Conservation (phyloP, 2,329 filamentous ascomycete genomes). For the Aspergillus fijiensis region DNA sequence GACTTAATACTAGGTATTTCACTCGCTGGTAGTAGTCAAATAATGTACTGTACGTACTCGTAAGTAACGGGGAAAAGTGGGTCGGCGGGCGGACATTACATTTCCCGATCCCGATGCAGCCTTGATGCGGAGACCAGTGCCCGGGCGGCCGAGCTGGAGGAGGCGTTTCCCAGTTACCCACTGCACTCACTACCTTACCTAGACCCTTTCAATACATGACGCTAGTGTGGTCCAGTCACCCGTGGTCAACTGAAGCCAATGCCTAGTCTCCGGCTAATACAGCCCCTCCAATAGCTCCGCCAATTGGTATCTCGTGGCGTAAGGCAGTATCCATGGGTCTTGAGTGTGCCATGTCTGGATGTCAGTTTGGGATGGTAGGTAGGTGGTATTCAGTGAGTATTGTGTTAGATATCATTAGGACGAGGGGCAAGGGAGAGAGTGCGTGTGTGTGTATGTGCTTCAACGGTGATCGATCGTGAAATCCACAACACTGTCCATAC, state of each 20-base stretch:
- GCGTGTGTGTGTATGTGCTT: not conserved
- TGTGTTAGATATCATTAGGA: not conserved
- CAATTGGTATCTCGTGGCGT: conserved; percentile 19
- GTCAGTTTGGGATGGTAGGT: not conserved
- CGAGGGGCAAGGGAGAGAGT: not conserved
- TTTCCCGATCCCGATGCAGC: not conserved
- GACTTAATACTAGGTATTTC: no score
- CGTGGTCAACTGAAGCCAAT: conserved; percentile 18
- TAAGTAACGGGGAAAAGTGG: not conserved
- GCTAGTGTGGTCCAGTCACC: not conserved
- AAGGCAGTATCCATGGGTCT: conserved; percentile 10
- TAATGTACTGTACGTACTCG: not conserved
- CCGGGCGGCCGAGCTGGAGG: not conserved
- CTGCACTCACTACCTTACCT: not conserved
- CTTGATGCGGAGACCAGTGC: not conserved
- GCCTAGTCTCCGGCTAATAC: conserved; percentile 13
- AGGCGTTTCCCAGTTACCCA: not conserved
- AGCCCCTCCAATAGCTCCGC: conserved; percentile 12
- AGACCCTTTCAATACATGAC: conserved; percentile 6
- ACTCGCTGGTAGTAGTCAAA: not conserved
- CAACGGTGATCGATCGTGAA: not conserved
- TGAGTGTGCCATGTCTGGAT: not conserved
- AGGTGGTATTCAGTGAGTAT: not conserved
- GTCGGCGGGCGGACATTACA: not conserved
- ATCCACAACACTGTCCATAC: not conserved